phyloP scores from a whole-genome alignment of 345 rosid species.

The Erucastrum elatum region DNA sequence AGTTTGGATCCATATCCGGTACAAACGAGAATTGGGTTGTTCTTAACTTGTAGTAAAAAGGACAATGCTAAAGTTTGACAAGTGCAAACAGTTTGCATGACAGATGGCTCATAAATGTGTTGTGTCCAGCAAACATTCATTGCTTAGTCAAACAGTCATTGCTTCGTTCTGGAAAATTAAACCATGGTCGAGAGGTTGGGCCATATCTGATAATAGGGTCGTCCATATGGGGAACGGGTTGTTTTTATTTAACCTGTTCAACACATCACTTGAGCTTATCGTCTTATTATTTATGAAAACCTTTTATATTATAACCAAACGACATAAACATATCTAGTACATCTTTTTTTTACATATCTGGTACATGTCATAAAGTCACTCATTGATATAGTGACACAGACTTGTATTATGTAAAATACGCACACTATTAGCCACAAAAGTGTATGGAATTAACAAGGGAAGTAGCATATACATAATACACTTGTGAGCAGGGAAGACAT shows the following conservation, averaged over 20 bases:
- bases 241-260: neutral
- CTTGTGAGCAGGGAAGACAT: conserved; percentile 7
- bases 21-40: neutral
- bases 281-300: neutral
- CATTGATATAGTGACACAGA: neutral
- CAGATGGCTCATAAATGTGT: too few relatives aligned
- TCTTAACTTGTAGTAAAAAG: neutral
- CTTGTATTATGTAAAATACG: neutral
- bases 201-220: too few relatives aligned
- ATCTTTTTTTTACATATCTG: neutral
- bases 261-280: neutral
- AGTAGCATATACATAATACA: conserved; percentile 12
- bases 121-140: too few relatives aligned
- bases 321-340: neutral
- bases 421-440: neutral
- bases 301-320: neutral
- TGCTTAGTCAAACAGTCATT: too few relatives aligned
- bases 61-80: too few relatives aligned
- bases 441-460: conserved; percentile 11
- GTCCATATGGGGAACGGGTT: neutral
- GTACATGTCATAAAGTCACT: neutral
- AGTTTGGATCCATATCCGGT: neutral
- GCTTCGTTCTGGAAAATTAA: too few relatives aligned
- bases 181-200: too few relatives aligned
- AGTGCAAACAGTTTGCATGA: too few relatives aligned